Percentiles rank a stretch among this genome's conserved stretches.
These are phyloP conservation scores for Aspergillus terreus DNA, from an alignment of 2,329 filamentous ascomycete species.

Conservation along the genomic window DNA sequence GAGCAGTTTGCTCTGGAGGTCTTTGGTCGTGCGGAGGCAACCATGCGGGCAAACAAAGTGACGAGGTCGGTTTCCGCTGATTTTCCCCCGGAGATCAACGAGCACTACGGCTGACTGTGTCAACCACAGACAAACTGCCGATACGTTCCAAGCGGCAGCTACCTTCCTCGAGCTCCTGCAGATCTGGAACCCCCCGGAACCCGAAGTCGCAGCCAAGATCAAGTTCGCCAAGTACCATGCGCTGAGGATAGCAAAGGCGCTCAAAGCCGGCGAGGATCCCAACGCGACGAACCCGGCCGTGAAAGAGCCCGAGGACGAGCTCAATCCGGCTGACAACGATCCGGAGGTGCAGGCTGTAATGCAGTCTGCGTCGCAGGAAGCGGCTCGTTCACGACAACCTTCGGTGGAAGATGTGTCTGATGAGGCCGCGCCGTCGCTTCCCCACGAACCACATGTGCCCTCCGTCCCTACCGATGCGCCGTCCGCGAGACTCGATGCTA, in stretches of 20 bases:
- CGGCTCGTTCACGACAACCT: slow-evolving; percentile 45
- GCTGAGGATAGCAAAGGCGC: slow-evolving; percentile 80
- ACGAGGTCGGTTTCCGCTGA: slow-evolving; percentile 55
- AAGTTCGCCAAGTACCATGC: slow-evolving; percentile 98
- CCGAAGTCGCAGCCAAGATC: slow-evolving; percentile 78
- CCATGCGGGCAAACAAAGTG: slow-evolving; percentile 77
- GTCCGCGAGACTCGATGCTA: slow-evolving; percentile 20
- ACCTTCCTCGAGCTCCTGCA: slow-evolving; percentile 87
- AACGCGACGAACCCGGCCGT: slow-evolving; percentile 81
- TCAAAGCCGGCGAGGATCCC: slow-evolving; percentile 86
- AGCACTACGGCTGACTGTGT: too few relatives aligned
- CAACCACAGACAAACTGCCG: slow-evolving; percentile 71
- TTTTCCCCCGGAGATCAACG: neutral
- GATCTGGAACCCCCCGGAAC: slow-evolving; percentile 74
- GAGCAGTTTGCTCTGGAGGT: slow-evolving; percentile 91
- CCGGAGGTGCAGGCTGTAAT: slow-evolving; percentile 59
- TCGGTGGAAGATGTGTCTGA: slow-evolving; percentile 60
- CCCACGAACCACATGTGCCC: slow-evolving; percentile 26
- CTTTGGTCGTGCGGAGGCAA: slow-evolving; percentile 77
- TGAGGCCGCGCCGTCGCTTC: slow-evolving; percentile 50
- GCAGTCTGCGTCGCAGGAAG: slow-evolving; percentile 41
- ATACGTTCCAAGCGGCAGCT: slow-evolving; percentile 87
- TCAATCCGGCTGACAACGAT: slow-evolving; percentile 59
- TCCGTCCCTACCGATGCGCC: slow-evolving; percentile 19
- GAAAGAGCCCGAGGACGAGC: slow-evolving; percentile 48